Conservation (phyloP, 179 eudicot species). For the Silene noctiflora region DNA sequence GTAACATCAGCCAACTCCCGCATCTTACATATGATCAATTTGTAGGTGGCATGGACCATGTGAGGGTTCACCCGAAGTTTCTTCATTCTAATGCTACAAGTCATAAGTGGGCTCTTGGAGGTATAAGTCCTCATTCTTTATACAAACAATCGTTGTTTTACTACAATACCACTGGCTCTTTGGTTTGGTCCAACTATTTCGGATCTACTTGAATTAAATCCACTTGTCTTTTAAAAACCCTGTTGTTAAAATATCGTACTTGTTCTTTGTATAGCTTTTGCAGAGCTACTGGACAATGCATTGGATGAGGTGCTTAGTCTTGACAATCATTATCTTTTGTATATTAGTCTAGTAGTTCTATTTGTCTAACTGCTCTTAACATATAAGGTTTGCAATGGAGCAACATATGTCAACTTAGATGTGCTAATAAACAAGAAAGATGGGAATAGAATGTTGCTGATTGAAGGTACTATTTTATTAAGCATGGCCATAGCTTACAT, state of each 20-base stretch:
- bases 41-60: slow-evolving; percentile 98
- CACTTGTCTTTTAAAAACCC: neutral
- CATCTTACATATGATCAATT: neutral
- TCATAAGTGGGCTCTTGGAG: slow-evolving; percentile 99
- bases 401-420: slow-evolving; percentile 72
- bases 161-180: neutral
- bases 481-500: slow-evolving; percentile 6
- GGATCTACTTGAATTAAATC: neutral
- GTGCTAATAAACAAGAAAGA: slow-evolving; percentile 70
- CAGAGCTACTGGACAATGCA: slow-evolving; percentile 88
- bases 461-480: slow-evolving; percentile 57
- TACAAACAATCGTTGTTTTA: neutral
- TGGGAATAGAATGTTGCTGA: slow-evolving; percentile 58
- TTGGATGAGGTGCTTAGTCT: slow-evolving; percentile 68
- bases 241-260: neutral
- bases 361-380: neutral
- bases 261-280: slow-evolving; percentile 58
- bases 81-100: slow-evolving; percentile 97
- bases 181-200: neutral
- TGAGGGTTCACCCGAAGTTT: slow-evolving; percentile 94
- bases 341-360: neutral
- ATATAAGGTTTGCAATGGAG: slow-evolving; percentile 74
- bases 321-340: neutral
- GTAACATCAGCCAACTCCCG: too few relatives aligned
- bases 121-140: slow-evolving; percentile 35